phyloP scores from a whole-genome alignment of 192 early-diverging fungal species.

The Podila minutissima region DNA sequence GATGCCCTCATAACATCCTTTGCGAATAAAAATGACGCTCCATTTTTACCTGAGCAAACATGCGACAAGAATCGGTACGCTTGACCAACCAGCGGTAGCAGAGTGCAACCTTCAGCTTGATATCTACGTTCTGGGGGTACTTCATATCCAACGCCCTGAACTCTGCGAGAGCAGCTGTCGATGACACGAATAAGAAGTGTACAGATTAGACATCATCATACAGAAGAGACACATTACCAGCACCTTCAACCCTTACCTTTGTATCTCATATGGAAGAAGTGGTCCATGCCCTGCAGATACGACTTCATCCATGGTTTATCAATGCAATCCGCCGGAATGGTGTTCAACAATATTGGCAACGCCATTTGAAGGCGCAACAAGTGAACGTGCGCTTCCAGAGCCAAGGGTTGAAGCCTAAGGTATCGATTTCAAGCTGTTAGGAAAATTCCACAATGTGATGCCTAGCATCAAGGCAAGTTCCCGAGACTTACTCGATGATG shows the following conservation, averaged over 20 bases:
- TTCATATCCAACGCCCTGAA: conserved; percentile 14
- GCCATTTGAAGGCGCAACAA: conserved; percentile 7
- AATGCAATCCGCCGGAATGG: conserved; percentile 11
- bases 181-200: not conserved
- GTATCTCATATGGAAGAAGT: conserved; percentile 12
- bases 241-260: conserved; percentile 3
- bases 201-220: not conserved
- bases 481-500: conserved; percentile 18
- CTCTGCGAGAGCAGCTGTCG: conserved; percentile 13
- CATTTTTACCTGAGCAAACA: conserved; percentile 22
- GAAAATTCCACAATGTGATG: too few species aligned
- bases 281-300: conserved; percentile 28
- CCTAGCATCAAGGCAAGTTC: not conserved
- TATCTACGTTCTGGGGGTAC: conserved; percentile 21
- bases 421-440: too few species aligned
- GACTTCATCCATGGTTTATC: conserved; percentile 33
- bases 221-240: not conserved
- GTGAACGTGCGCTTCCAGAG: conserved; percentile 26
- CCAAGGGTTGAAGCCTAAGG: conserved; percentile 22
- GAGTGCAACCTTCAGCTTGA: conserved; percentile 20
- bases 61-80: conserved; percentile 4
- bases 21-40: not conserved
- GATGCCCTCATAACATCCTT: not conserved
- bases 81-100: conserved; percentile 26
- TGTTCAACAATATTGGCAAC: conserved; percentile 18